These are phyloP conservation scores for Chrysanthemum seticuspe DNA, from an alignment of 129 eudicot genomes.

Conservation along the genomic window DNA sequence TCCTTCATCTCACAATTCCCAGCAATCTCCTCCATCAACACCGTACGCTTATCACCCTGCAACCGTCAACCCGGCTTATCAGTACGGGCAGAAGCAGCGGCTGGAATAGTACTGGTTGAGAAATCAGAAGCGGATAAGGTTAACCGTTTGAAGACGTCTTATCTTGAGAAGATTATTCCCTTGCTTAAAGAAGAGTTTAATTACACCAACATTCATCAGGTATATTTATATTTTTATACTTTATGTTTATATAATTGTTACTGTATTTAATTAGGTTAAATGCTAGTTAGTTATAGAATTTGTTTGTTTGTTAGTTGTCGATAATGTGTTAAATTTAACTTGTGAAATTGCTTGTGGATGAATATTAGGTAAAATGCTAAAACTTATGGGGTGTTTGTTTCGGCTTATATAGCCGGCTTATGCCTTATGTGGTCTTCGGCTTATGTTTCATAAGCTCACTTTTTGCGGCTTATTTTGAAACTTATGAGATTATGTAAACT, in stretches of 20 bases:
- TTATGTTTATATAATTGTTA: not conserved
- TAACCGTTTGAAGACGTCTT: slow-evolving; percentile 60
- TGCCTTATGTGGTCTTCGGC: too few species aligned
- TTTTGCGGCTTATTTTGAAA: too few species aligned
- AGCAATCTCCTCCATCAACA: slow-evolving; percentile 28
- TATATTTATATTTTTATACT: slow-evolving; percentile 6
- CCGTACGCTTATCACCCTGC: slow-evolving; percentile 31
- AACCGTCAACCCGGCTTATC: slow-evolving; percentile 32
- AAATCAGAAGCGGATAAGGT: slow-evolving; percentile 70
- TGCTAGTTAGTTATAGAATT: too few species aligned
- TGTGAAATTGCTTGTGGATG: too few species aligned
- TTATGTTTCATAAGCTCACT: too few species aligned
- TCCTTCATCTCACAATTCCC: slow-evolving; percentile 55
- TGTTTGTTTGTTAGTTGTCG: too few species aligned
- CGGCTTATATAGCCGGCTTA: too few species aligned
- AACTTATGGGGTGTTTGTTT: too few species aligned
- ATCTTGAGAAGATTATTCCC: slow-evolving; percentile 76
- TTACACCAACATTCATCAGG: slow-evolving; percentile 88
- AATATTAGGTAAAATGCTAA: too few species aligned
- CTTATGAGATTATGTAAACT: too few species aligned
- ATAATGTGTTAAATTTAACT: too few species aligned
- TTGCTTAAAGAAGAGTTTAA: slow-evolving; percentile 74
- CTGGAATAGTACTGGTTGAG: slow-evolving; percentile 64
- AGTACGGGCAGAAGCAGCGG: slow-evolving; percentile 62
- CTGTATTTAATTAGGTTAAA: not conserved